Evolutionary conservation across 345 rosid genomes (phyloP).

Genomic region (Xanthoceras sorbifolium): DNA sequence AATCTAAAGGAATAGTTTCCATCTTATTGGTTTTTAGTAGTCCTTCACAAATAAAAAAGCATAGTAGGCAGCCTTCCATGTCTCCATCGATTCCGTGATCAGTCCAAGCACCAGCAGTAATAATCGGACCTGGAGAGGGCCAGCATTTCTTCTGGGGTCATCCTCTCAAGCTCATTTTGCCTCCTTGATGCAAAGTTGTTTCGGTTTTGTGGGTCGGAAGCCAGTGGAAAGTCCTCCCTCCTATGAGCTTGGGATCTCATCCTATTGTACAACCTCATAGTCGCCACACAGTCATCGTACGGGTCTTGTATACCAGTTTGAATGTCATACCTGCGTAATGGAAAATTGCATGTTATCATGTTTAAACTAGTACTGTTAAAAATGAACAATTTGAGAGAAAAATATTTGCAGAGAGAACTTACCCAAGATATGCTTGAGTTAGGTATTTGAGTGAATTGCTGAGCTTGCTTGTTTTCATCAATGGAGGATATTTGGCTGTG

Average conservation of each 20-base stretch:
- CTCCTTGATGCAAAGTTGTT: constrained; percentile 75
- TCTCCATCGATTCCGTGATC: background rate
- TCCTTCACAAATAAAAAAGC: no score
- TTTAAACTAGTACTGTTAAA: background rate
- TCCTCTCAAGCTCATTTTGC: constrained; percentile 81
- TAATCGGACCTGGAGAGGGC: constrained; percentile 77
- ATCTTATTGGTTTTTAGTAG: no score
- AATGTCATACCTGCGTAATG: constrained; percentile 63
- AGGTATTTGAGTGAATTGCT: constrained; percentile 88
- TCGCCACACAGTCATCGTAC: constrained; percentile 81
- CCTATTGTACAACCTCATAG: constrained; percentile 88
- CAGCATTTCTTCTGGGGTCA: constrained; percentile 73
- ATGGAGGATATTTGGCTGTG: constrained; percentile 79
- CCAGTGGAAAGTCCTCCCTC: constrained; percentile 62
- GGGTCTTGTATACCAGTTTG: constrained; percentile 80
- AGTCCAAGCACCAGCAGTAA: constrained; percentile 93
- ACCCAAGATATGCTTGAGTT: constrained; percentile 92
- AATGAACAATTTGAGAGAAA: background rate
- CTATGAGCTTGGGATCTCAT: constrained; percentile 72
- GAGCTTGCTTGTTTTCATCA: constrained; percentile 96
- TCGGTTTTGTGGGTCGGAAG: constrained; percentile 74
- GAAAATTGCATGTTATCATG: background rate
- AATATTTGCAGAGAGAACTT: background rate
- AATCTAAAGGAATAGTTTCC: no score
- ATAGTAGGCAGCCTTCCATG: no score